Conservation (phyloP, 192 early-diverging fungal genomes). For the Podila verticillata region DNA sequence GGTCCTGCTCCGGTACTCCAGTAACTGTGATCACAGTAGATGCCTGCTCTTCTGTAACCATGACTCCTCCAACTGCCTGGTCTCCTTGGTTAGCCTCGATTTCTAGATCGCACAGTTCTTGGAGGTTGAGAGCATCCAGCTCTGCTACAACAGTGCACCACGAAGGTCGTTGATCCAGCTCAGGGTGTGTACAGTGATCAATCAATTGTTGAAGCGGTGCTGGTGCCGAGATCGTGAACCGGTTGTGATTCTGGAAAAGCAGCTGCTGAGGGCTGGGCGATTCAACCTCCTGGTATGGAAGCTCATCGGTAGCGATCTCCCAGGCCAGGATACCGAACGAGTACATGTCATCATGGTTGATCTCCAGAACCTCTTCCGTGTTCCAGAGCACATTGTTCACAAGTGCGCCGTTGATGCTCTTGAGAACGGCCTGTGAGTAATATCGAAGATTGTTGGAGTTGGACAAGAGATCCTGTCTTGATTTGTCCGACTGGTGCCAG, state of each 20-base stretch:
- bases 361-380: not conserved
- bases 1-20: not conserved
- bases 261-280: not conserved
- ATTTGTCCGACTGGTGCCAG: conserved; percentile 5
- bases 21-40: not conserved
- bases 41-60: not conserved
- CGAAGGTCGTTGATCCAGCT: conserved; percentile 16
- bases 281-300: conserved; percentile 4
- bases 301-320: conserved; percentile 25
- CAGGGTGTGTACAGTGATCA: conserved; percentile 3
- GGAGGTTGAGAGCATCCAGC: conserved; percentile 5
- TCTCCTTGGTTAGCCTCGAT: not conserved
- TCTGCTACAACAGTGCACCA: conserved; percentile 11
- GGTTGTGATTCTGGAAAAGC: not conserved
- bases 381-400: not conserved
- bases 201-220: not conserved
- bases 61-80: not conserved
- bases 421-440: conserved; percentile 6
- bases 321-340: conserved; percentile 29
- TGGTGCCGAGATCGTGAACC: conserved; percentile 5
- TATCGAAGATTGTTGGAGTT: conserved; percentile 3
- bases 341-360: conserved; percentile 37
- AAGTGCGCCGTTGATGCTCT: not conserved
- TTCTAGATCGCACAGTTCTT: not conserved
- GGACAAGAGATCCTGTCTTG: not conserved